Base-by-base conservation (phyloP, 2,329 filamentous ascomycete species). In the Myriosclerotinia duriaeana region DNA sequence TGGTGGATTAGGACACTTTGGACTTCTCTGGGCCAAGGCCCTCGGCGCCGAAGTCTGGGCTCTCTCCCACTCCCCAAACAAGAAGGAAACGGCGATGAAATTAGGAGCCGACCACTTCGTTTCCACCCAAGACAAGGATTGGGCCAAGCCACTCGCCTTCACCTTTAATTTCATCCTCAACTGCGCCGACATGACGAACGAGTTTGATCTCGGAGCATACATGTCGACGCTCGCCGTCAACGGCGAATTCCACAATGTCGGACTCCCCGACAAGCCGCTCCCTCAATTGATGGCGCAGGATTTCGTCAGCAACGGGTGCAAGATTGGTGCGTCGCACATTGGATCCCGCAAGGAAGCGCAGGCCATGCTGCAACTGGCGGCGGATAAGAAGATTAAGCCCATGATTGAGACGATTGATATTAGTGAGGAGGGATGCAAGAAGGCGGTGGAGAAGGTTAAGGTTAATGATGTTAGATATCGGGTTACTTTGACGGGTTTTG, bases 381-480 rank as follows among this genome's bases (percentile, higher is more conserved):
- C 80, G 0, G 81, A 86, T 61, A 84, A 87, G 77, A 80, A 82
- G 8, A 77, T 89, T 42, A 81, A 83, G 77, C 81, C 85, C 0
- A 86, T 84, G 83, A 79, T 88, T 44, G 76, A 86, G 73, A 66
- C 64, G 15, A 50, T 66, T 52, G 64, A 66, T 22, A 66, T 66
- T 15, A 63, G 64, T 44, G 64, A 63, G 30, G 64, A 46, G 26
- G 88, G 87, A 0, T 89, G 88, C 73, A 87, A 87, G 76, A 83
- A 92, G 79, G 90, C 87, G 0, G 84, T 92, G 22, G 83, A 87
- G 76, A 82, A 87, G 70, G 85, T 93, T 61, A 86, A 89, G 74
- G 86, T 85, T 70, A 89, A 89, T 72, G 85, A 91, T 76, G 88
- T 93, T 17, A 83, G 83, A 44, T 94, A 91, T 76, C 82, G 91